Evolutionary conservation across 441 rosid species (phyloP), one percentile per base, ranked within the genome.

Genomic region (Populus trichocarpa): DNA sequence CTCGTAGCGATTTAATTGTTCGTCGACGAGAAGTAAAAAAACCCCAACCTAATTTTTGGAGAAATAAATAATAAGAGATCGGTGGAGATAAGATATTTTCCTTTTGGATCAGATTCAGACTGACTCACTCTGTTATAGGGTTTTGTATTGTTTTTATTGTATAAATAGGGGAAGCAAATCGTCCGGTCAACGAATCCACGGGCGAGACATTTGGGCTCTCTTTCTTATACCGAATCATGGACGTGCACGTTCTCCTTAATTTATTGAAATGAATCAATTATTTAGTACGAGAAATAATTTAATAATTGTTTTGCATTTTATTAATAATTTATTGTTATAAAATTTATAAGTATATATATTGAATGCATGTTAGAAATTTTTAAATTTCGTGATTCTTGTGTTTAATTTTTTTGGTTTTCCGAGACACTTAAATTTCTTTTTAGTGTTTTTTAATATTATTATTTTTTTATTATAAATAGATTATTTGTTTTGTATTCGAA

Each of bases 131-230:
- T 7, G 26, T 0, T 46, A 53, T 16, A 20, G 38, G 73, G 61
- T 11, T 30, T 42, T n/a, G 64, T 4, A 0, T 20, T n/a, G 28
- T 42, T 64, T 20, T 40, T 20, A 0, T 25, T n/a, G 14, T 32
- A 16, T 7, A 67, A 67, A 53, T 66, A 78, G 69, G 68, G 66
- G 33, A 10, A 68, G 71, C 8, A n/a, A 33, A 68, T 68, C 36
- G n/a, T 32, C 28, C 40, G 50, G 70, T 73, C 73, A 65, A 77
- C 33, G 30, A 28, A 77, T 71, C 77, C 69, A 23, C 67, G 74
- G 81, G 25, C 77, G 53, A 79, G 9, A 73, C 74, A 35, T 46
- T 5, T 0, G n/a, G 77, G 66, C 74, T 69, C 74, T 69, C 74
- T 38, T 79, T 50, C 38, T 59, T 3, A 12, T 73, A 67, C 11